Percentiles rank a stretch among this genome's conserved stretches.
Evolutionary conservation across 78 protist genomes (phyloP).

Genomic region (Dictyostelium citrinum): DNA sequence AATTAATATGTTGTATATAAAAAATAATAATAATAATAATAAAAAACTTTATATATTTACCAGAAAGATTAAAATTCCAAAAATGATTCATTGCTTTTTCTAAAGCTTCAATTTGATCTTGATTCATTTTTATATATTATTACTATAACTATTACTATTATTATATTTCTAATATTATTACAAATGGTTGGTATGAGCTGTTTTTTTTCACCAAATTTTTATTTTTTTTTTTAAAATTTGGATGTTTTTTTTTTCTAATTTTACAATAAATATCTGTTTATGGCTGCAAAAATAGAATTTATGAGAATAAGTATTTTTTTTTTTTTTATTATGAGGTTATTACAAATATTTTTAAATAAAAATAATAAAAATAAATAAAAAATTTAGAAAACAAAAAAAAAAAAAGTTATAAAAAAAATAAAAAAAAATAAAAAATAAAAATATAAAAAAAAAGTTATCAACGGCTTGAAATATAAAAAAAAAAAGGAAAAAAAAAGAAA

Average conservation of each 20-base stretch:
- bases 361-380: not conserved
- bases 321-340: not conserved
- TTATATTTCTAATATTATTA: too few species aligned
- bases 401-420: not conserved
- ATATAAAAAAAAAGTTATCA: not conserved
- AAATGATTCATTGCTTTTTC: conserved; percentile 46
- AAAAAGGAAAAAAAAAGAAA: not conserved
- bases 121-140: conserved; percentile 24
- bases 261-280: not conserved
- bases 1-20: not conserved
- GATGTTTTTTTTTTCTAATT: not conserved
- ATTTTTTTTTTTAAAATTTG: not conserved
- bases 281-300: not conserved
- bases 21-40: not conserved
- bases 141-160: too few species aligned
- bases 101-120: conserved; percentile 31
- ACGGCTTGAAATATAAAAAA: not conserved
- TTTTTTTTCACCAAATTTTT: not conserved
- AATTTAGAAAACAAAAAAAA: not conserved
- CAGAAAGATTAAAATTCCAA: conserved; percentile 58
- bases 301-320: not conserved
- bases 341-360: not conserved
- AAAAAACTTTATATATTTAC: not conserved
- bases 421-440: too few species aligned
- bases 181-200: not conserved